Evolutionary conservation across 2,329 filamentous ascomycete species (phyloP).

Genomic region (Podosphaera fusca): DNA sequence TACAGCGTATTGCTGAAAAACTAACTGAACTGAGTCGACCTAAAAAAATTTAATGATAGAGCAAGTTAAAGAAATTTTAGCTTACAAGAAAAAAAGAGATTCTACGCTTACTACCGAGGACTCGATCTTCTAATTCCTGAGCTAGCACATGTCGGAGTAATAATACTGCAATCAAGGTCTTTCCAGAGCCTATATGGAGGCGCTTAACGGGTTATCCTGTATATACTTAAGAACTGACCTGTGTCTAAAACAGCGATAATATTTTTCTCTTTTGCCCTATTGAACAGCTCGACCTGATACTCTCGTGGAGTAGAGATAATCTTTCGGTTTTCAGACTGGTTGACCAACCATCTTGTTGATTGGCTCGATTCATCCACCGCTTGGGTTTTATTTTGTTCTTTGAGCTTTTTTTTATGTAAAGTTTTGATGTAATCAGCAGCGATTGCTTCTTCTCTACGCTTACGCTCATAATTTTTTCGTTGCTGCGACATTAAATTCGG

Average conservation of each 20-base stretch:
- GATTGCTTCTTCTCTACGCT: constrained; percentile 25
- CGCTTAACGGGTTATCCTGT: not conserved
- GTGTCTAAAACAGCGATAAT: constrained; percentile 86
- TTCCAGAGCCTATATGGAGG: constrained; percentile 48
- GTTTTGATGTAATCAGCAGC: constrained; percentile 24
- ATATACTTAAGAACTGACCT: constrained; percentile 22
- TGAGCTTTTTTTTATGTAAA: constrained; percentile 9
- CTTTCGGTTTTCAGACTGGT: constrained; percentile 17
- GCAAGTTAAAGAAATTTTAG: constrained; percentile 2
- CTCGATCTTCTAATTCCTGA: constrained; percentile 50
- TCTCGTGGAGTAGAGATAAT: constrained; percentile 64
- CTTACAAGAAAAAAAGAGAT: constrained; percentile 64
- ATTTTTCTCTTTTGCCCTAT: constrained; percentile 64
- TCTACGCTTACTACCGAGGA: constrained; percentile 30
- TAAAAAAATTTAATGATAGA: constrained; percentile 12
- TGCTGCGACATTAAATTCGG: constrained; percentile 15
- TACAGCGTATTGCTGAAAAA: constrained; percentile 72
- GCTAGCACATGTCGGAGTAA: constrained; percentile 57
- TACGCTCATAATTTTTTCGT: constrained; percentile 23
- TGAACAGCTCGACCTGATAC: constrained; percentile 82
- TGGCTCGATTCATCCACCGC: constrained; percentile 10
- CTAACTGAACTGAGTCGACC: constrained; percentile 72
- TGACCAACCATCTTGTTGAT: constrained; percentile 14
- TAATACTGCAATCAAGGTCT: constrained; percentile 85
- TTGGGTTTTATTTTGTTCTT: constrained; percentile 7